A percentile compares a stretch with the other conserved stretches of the same genome.
Conservation (phyloP, 805 yeast species). For the Wickerhamiella lipophila region DNA sequence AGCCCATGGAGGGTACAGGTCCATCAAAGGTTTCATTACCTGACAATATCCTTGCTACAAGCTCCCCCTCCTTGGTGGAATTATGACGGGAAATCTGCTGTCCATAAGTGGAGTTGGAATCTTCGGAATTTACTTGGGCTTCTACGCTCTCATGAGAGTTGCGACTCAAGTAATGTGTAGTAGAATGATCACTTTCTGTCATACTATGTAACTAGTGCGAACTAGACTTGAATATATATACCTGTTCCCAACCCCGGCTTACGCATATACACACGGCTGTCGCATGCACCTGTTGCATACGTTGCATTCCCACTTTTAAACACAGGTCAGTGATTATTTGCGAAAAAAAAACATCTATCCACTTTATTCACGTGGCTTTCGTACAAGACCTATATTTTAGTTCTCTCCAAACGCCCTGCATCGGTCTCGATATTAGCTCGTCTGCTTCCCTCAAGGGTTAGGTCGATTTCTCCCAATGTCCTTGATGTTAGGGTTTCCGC, state of each 20-base stretch:
- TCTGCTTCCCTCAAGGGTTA: not conserved
- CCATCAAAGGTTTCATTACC: not conserved
- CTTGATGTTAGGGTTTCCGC: not conserved
- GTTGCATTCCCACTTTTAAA: too few relatives aligned
- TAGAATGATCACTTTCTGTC: not conserved
- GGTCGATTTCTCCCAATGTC: not conserved
- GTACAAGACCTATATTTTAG: not conserved
- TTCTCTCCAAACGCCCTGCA: too few relatives aligned
- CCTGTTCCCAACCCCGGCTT: not conserved
- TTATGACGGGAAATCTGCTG: not conserved
- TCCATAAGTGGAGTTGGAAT: not conserved
- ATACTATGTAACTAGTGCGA: not conserved
- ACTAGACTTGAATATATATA: not conserved
- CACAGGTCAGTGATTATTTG: too few relatives aligned
- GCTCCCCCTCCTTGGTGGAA: conserved; percentile 1
- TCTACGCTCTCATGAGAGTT: not conserved
- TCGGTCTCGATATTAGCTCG: too few relatives aligned
- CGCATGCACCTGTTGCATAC: not conserved
- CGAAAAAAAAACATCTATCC: too few relatives aligned
- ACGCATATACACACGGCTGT: not conserved
- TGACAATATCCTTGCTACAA: not conserved
- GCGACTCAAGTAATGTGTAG: not conserved
- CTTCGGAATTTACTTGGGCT: not conserved
- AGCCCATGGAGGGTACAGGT: conserved; percentile 12
- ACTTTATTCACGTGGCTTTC: too few relatives aligned